Conservation (phyloP, 2,329 filamentous ascomycete species). For the Trichoderma breve region DNA sequence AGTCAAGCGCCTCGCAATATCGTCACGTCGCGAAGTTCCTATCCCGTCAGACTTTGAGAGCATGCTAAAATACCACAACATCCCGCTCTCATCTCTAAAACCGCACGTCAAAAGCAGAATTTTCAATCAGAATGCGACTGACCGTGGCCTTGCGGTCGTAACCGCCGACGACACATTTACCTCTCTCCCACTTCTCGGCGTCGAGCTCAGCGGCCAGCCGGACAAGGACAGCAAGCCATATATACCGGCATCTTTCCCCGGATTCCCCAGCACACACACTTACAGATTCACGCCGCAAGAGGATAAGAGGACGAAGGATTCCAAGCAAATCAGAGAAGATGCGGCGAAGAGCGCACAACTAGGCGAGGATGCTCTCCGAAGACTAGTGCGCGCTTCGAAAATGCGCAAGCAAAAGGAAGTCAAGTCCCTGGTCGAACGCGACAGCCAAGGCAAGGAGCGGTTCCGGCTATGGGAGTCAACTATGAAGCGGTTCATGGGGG, state of each 20-base stretch:
- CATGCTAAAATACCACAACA: slow-evolving; percentile 50
- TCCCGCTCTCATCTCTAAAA: slow-evolving; percentile 51
- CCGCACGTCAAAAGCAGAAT: slow-evolving; percentile 58
- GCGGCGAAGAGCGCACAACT: slow-evolving; percentile 60
- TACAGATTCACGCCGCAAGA: slow-evolving; percentile 59
- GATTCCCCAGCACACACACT: slow-evolving; percentile 63
- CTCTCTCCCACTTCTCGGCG: slow-evolving; percentile 47
- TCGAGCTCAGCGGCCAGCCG: slow-evolving; percentile 56
- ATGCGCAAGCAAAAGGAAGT: slow-evolving; percentile 64
- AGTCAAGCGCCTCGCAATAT: slow-evolving; percentile 46
- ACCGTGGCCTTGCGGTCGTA: slow-evolving; percentile 39
- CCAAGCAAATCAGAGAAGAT: slow-evolving; percentile 58
- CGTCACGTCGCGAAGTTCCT: slow-evolving; percentile 51
- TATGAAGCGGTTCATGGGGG: slow-evolving; percentile 55
- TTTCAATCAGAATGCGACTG: slow-evolving; percentile 37
- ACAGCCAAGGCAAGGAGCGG: slow-evolving; percentile 52
- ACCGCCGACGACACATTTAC: slow-evolving; percentile 41
- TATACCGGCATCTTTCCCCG: slow-evolving; percentile 58
- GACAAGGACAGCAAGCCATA: slow-evolving; percentile 57
- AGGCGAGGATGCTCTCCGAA: slow-evolving; percentile 59
- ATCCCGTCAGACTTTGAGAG: slow-evolving; percentile 58
- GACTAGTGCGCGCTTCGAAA: slow-evolving; percentile 60
- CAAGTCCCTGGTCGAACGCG: slow-evolving; percentile 53
- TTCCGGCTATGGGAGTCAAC: slow-evolving; percentile 61
- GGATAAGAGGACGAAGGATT: slow-evolving; percentile 46